Evolutionary conservation across 352 stramenopile genomes (phyloP), one percentile per base, ranked within the genome.

Genomic region (Lagenidium giganteum): DNA sequence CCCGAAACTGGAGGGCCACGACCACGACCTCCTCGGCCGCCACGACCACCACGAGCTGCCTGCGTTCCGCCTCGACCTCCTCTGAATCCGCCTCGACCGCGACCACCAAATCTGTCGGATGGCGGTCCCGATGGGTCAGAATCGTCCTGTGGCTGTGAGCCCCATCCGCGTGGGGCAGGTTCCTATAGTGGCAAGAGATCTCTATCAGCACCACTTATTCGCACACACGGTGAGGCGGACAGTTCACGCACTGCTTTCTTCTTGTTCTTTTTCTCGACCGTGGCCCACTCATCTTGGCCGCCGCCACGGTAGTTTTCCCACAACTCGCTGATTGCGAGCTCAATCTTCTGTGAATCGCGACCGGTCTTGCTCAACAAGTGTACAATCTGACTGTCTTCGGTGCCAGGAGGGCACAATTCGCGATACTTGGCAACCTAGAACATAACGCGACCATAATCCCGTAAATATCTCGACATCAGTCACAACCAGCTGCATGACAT

Each of bases 381-480:
- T 36, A 70, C 55, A 50, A 88, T 88, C 49, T 79, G 67, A 31
- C n/a, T 66, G 58, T 88, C 73, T 51, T 74, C 31, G 16, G 69
- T 88, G 46, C 70, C 76, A 8, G 70, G 76, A 34, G 76, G 76
- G 47, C 76, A 88, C 21, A 83, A 51, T 34, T 86, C 76, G 39
- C 73, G 71, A 50, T 85, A 83, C 40, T 77, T 85, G 18, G 70
- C 53, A 45, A 84, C n/a, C n/a, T n/a, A n/a, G n/a, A n/a, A n/a
- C n/a, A n/a, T n/a, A n/a, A n/a, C n/a, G n/a, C n/a, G n/a, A n/a
- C n/a, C n/a, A n/a, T n/a, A n/a, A n/a, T n/a, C n/a, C n/a, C n/a
- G n/a, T n/a, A n/a, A n/a, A n/a, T n/a, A n/a, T n/a, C n/a, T n/a
- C n/a, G n/a, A n/a, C n/a, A n/a, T n/a, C n/a, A n/a, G n/a, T n/a